Base-by-base conservation (phyloP, 306 rosid species). In the Psophocarpus tetragonolobus region DNA sequence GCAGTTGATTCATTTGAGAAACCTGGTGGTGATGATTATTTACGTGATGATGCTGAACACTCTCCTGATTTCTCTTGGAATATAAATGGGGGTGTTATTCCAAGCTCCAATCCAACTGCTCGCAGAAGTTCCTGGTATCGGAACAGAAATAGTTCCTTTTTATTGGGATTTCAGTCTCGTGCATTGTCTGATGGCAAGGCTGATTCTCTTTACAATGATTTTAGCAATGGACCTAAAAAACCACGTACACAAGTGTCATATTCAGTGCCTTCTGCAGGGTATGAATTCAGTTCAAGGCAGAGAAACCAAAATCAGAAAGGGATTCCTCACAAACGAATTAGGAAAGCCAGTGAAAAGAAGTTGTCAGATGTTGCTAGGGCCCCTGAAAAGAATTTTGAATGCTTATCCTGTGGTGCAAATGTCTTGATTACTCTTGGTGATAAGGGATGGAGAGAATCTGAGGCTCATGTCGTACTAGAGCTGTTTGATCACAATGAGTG, bases 171-270 rank as follows among this genome's bases (percentile, higher is more conserved):
- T 68, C 84, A 58, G 53, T 83, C 98, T 33, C 87, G 78, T 84
- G 90, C 85, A 60, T 89, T 94, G 94, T 83, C 94, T 13, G 97
- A 88, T 74, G 88, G 89, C 32, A 92, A 85, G 85, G 80, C 74
- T 27, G 92, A 90, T 72, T 68, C 86, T 80, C 77, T 90, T 70
- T 86, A 82, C 66, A 88, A 85, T 66, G 90, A 90, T 82, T 90
- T 92, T 75, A 86, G 92, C 67, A 88, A 83, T 80, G 97, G 98
- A 67, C 97, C 94, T 12, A 96, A 84, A 88, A 92, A 85, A 84
- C 97, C 98, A 44, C 92, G 99, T 57, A 96, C 98, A 38, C 99
- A 90, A 83, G 96, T 96, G 47, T 92, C 96, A 33, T 92, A 92
- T 74, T 66, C 89, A 10, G 87, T 91, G 85, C 99, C 98, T 60